Conservation (phyloP, 1,284 basidiomycete genomes). For the Trametes polyzona region DNA sequence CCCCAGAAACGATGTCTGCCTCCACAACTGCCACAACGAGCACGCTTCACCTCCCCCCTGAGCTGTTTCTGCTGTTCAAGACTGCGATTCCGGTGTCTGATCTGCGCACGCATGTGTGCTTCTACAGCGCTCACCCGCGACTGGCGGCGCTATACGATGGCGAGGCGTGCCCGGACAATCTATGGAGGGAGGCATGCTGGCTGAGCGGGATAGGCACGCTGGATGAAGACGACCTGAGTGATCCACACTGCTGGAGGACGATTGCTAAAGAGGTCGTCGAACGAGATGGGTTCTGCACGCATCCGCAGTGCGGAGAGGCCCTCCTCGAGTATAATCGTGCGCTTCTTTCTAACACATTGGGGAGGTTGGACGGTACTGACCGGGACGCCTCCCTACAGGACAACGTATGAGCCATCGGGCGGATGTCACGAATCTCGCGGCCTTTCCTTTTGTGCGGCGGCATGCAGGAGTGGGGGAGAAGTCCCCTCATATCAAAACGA, state of each 20-base stretch:
- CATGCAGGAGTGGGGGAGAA: too few relatives aligned
- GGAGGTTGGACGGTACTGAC: background rate
- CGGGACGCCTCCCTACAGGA: background rate
- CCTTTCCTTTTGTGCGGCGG: too few relatives aligned
- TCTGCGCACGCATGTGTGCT: slow-evolving; percentile 20
- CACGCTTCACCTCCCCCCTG: slow-evolving; percentile 5
- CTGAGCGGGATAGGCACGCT: slow-evolving; percentile 1
- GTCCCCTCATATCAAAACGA: too few relatives aligned
- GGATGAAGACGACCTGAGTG: background rate
- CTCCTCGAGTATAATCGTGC: slow-evolving; percentile 5
- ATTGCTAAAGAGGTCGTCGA: slow-evolving; percentile 10
- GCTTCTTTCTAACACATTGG: background rate
- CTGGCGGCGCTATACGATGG: slow-evolving; percentile 1
- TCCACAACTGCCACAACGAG: background rate
- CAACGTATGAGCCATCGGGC: background rate
- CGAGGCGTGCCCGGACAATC: background rate
- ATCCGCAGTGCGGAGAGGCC: background rate
- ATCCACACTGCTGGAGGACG: slow-evolving; percentile 1
- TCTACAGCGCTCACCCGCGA: background rate
- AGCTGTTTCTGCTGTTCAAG: slow-evolving; percentile 14
- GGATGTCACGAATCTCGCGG: too few relatives aligned
- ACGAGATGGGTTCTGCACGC: slow-evolving; percentile 2
- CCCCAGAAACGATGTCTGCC: background rate
- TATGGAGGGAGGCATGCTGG: slow-evolving; percentile 14
- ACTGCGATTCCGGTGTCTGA: slow-evolving; percentile 6